Conservation (phyloP, 2,329 filamentous ascomycete species). For the Xylariaceae sp. region DNA sequence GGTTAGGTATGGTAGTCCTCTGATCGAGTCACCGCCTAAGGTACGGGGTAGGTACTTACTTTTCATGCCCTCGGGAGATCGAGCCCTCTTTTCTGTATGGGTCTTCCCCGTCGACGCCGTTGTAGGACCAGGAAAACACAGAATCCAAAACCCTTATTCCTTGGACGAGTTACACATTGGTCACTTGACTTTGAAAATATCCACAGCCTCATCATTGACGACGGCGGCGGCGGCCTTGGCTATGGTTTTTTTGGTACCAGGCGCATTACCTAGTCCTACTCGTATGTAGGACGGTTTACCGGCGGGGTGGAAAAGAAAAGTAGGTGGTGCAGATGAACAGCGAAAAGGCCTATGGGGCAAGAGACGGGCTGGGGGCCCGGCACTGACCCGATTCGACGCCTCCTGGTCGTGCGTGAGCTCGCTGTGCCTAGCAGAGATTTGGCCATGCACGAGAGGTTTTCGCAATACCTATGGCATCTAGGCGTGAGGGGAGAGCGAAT, state of each 20-base stretch:
- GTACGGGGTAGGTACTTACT: not conserved
- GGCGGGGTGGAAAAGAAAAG: not conserved
- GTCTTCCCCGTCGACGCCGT: not conserved
- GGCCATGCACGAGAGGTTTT: not conserved
- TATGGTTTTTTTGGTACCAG: not conserved
- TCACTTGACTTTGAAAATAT: not conserved
- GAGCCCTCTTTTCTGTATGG: not conserved
- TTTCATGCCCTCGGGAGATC: not conserved
- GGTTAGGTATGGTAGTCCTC: not conserved
- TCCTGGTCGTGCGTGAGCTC: not conserved
- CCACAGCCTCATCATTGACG: not conserved
- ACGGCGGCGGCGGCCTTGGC: not conserved
- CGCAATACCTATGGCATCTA: not conserved
- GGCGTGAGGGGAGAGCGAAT: not conserved
- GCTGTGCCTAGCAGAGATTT: not conserved
- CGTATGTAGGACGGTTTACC: not conserved
- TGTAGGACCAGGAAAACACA: not conserved
- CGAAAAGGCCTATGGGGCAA: not conserved
- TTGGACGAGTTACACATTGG: not conserved
- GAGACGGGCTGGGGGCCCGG: not conserved
- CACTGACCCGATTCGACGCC: slow-evolving; percentile 1
- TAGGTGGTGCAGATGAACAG: not conserved
- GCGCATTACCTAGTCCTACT: not conserved
- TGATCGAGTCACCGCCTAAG: not conserved
- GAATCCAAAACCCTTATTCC: not conserved